Evolutionary conservation across 495 filamentous ascomycete species (phyloP).

Genomic region (Aspergillus asperescens): DNA sequence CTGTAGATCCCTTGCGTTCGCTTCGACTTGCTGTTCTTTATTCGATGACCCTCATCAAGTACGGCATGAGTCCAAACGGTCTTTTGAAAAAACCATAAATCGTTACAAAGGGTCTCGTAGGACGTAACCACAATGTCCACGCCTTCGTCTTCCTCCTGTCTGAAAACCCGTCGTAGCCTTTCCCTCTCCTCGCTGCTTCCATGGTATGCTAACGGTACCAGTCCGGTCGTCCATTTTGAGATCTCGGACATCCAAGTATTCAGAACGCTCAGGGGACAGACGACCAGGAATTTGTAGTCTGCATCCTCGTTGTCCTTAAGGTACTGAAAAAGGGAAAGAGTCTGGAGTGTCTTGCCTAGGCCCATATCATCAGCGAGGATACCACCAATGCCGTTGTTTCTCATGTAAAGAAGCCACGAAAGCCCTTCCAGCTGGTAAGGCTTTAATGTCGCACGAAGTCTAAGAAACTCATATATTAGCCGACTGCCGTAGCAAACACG

Average conservation of each 20-base stretch:
- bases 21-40: conserved; percentile 52
- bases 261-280: conserved; percentile 56
- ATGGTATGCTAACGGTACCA: conserved; percentile 54
- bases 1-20: conserved; percentile 48
- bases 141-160: background rate
- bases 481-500: background rate
- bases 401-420: conserved; percentile 54
- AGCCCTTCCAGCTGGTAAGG: conserved; percentile 59
- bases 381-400: conserved; percentile 53
- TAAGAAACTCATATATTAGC: background rate
- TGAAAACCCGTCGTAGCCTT: conserved; percentile 13
- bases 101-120: conserved; percentile 55
- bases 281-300: conserved; percentile 47
- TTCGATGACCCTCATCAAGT: conserved; percentile 56
- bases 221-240: conserved; percentile 51
- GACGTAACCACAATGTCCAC: conserved; percentile 50
- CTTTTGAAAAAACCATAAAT: conserved; percentile 55
- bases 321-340: conserved; percentile 51
- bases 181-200: conserved; percentile 42
- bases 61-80: conserved; percentile 54
- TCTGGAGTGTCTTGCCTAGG: conserved; percentile 59
- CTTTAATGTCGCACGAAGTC: conserved; percentile 50
- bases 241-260: conserved; percentile 54
- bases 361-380: conserved; percentile 62
- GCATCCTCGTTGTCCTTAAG: conserved; percentile 34